Base-by-base conservation (phyloP, 2,329 filamentous ascomycete species). In the Ceratocystis alfenasii region DNA sequence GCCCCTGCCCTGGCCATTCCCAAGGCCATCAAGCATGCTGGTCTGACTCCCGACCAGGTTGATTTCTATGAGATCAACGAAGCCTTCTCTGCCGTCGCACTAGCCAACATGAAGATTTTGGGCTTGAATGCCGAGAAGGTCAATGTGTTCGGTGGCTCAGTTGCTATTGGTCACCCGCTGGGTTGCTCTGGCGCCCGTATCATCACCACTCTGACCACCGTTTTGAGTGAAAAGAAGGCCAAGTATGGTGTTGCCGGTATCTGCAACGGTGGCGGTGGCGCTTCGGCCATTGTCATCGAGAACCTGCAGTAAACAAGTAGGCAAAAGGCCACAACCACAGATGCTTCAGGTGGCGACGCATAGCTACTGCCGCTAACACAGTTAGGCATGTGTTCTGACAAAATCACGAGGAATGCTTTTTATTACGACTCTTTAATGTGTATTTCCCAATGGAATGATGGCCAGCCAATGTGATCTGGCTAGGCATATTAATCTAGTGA, bases 61-160 rank as follows among this genome's bases (percentile, higher is more conserved):
- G 93, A 97, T 73, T 94, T 86, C 71, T 99, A 94, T 76, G 94
- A 99, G 82, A 96, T 99, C 82, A 99, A 99, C 81, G 94, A 99
- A 81, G 94, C 94, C 53, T 99, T 99, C 81, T 94, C 89, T 69
- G 94, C 96, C 62, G 94, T 99, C 69, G 90, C 94, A 48, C 83
- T 99, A 64, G 92, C 94, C 70, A 99, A 99, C 81, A 86, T 96
- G 79, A 96, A 99, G 84, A 77, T 97, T 65, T 85, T 99, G 50
- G 82, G 81, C 69, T 79, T 99, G 66, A 80, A 81, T 69, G 83
- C 89, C 70, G 89, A 92, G 68, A 95, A 91, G 78, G 92, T 99
- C 74, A 99, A 99, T 79, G 80, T 97, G 66, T 93, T 91, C 73
- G 94, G 94, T 73, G 94, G 94, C 75, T 89, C 94, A 65, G 94